Evolutionary conservation across 2,329 filamentous ascomycete species (phyloP).

Genomic region (Colletotrichum tofieldiae): DNA sequence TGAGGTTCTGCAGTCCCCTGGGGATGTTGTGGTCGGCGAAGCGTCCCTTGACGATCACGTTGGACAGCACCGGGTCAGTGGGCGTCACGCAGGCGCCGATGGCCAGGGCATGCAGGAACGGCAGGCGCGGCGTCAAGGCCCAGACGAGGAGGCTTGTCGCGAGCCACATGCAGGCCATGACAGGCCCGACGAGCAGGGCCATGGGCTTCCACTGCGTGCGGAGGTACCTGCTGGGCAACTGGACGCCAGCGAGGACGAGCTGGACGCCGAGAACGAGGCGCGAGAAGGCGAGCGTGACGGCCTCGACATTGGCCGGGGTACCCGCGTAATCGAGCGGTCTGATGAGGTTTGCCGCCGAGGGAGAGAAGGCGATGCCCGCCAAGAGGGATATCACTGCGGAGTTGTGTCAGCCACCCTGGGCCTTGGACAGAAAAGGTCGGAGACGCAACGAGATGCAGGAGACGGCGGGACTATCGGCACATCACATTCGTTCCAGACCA

Average conservation of each 20-base stretch:
- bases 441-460: background rate
- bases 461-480: background rate
- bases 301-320: conserved; percentile 73
- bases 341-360: conserved; percentile 82
- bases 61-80: conserved; percentile 89
- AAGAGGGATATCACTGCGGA: conserved; percentile 84
- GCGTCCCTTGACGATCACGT: conserved; percentile 92
- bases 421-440: conserved; percentile 3
- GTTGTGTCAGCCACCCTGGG: conserved; percentile 26
- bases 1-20: conserved; percentile 83
- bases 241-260: conserved; percentile 89
- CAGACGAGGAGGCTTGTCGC: conserved; percentile 84
- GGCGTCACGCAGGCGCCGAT: conserved; percentile 92
- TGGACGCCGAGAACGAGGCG: conserved; percentile 92
- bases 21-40: conserved; percentile 95
- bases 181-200: conserved; percentile 82
- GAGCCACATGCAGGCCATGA: conserved; percentile 92
- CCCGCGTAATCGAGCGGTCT: conserved; percentile 81
- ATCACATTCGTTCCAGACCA: conserved; percentile 8
- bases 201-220: conserved; percentile 84
- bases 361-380: conserved; percentile 84
- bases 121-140: conserved; percentile 79
- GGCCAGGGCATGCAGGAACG: conserved; percentile 84
- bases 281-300: conserved; percentile 85
- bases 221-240: conserved; percentile 88